Evolutionary conservation across 179 eudicot species (phyloP), one percentile per base, ranked within the genome.

Genomic region (Silene coronaria): DNA sequence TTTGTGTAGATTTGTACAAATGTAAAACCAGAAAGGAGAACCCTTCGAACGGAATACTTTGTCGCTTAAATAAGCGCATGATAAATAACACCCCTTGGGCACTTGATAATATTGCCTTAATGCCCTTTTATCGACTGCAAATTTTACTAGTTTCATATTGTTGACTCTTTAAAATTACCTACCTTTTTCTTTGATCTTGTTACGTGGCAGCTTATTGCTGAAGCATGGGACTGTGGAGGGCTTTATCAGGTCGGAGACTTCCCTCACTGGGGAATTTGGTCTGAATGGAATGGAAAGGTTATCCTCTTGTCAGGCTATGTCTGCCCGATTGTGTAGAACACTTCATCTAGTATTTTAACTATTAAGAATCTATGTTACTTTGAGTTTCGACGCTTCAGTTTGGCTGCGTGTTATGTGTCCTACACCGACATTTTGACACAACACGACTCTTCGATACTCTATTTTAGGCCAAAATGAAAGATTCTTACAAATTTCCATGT

Each of bases 191-290:
- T 34, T 48, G 46, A 59, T 55, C 62, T 34, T 48, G 23, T 64
- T 36, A 22, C 51, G 75, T 78, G 67, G 74, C 78, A 95, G 99
- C 97, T 95, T 79, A 82, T 95, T 51, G 99, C 99, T 28, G 99
- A 95, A 86, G 97, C 99, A 79, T 95, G 99, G 99, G 99, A 95
- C 78, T 94, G 97, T 82, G 99, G 97, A 75, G 97, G 97, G 74
- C 96, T 94, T 78, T 95, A 95, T 84, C 99, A 95, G 89, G 99
- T 95, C 76, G 99, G 99, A 68, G 77, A 19, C 72, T 95, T 95
- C 84, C 99, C 97, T 21, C 99, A 95, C 78, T 95, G 93, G 93
- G 99, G 97, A 64, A 80, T 95, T 66, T 95, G 99, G 99, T 95
- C 99, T 10, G 99, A 95, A 79, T 95, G 99, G 99, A 95, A 95